Evolutionary conservation across 129 eudicot genomes (phyloP), one percentile per base, ranked within the genome.

Genomic region (Arctium minus): DNA sequence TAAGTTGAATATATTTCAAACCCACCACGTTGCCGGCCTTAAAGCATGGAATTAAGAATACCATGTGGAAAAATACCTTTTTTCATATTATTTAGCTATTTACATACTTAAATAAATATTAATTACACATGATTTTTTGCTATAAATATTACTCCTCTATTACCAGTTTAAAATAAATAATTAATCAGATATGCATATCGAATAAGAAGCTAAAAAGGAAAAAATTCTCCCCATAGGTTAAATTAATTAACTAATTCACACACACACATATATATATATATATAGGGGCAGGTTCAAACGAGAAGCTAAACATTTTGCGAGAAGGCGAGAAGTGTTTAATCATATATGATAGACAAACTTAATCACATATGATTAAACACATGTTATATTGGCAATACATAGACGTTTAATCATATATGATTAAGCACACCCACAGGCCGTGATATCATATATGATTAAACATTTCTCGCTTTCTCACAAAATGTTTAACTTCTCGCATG

Each of bases 11-110:
- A 4, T 4, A 68, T 18, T 40, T 67, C 8, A 8, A 79, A 79
- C 82, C 82, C 74, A 79, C 82, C 82, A 67, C 62, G 75, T 64
- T 79, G 42, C 75, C 65, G 42, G 73, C 82, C 75, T 67, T 30
- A 32, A 29, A 67, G 17, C 75, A 67, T 37, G 27, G 39, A 65
- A 67, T 29, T 15, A 81, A 32, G 15, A 64, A 62, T n/a, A 4
- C 79, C 79, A 64, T 81, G 74, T 81, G 84, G 60, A 42, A 7
- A 71, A 77, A 48, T 60, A 53, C 65, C 27, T 53, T 53, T 53
- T 53, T 15, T 53, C 65, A 53, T 27, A 53, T 13, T 53, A 53
- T 53, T 15, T 53, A 53, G 15, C 15, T 15, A n/a, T n/a, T n/a
- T n/a, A n/a, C 30, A 60, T 60, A 18, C 1, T 5, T 60, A 60